Percentiles rank a stretch among this genome's conserved stretches.
These are phyloP conservation scores for Lichtheimia ornata DNA, from an alignment of 371 early-diverging fungal species.

Conservation along the genomic window DNA sequence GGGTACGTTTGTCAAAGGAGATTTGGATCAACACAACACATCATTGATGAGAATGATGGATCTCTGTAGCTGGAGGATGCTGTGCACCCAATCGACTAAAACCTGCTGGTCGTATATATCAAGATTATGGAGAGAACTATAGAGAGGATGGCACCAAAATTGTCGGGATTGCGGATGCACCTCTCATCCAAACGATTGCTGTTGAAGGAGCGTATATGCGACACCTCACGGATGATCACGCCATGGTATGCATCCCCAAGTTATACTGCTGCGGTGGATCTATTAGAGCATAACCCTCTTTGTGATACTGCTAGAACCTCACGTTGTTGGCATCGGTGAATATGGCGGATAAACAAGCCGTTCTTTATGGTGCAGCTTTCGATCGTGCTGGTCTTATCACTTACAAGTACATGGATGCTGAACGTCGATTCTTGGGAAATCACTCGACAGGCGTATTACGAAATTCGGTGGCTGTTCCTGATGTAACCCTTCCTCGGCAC, in stretches of 20 bases:
- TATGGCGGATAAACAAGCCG: constrained; percentile 42
- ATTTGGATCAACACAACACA: neutral
- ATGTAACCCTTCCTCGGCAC: constrained; percentile 38
- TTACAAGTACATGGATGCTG: constrained; percentile 34
- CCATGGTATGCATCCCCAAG: constrained; percentile 28
- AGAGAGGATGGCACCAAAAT: constrained; percentile 33
- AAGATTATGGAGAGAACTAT: constrained; percentile 38
- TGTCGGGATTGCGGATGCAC: constrained; percentile 34
- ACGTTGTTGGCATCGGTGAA: constrained; percentile 38
- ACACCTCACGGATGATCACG: constrained; percentile 45
- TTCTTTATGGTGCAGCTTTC: constrained; percentile 38
- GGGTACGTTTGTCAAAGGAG: constrained; percentile 21
- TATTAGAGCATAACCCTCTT: neutral
- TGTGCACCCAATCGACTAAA: constrained; percentile 44
- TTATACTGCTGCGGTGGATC: neutral
- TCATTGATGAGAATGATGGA: neutral
- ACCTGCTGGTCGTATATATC: constrained; percentile 29
- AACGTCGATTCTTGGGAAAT: constrained; percentile 26
- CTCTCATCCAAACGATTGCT: constrained; percentile 34
- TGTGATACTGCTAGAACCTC: constrained; percentile 28
- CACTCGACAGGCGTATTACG: constrained; percentile 37
- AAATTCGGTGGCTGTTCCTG: constrained; percentile 28
- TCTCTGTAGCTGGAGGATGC: constrained; percentile 43
- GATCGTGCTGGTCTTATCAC: constrained; percentile 41
- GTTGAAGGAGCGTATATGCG: constrained; percentile 45